phyloP scores from a whole-genome alignment of 257 asterid genomes.

The Phtheirospermum japonicum region DNA sequence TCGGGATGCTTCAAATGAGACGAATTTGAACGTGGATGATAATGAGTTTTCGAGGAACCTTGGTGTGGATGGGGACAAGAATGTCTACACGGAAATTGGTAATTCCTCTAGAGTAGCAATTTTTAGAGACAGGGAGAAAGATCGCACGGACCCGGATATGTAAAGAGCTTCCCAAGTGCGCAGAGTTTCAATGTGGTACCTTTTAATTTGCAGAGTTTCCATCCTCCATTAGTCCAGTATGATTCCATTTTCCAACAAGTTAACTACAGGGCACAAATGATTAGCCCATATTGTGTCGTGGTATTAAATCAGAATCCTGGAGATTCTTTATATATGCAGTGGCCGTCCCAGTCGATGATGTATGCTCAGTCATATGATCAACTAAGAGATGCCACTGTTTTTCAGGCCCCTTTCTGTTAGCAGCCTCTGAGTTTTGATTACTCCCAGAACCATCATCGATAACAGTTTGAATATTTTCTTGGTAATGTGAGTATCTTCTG shows the following conservation, averaged over 20 bases:
- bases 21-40: conserved; percentile 45
- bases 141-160: conserved; percentile 88
- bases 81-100: conserved; percentile 24
- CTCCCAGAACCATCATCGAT: no score
- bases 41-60: conserved; percentile 47
- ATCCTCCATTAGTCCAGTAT: conserved; percentile 60
- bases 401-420: no score
- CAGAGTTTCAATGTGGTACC: conserved; percentile 55
- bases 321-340: conserved; percentile 71
- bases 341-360: conserved; percentile 96
- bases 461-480: no score
- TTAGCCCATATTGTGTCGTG: no score
- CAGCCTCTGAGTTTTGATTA: no score
- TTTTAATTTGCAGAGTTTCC: conserved; percentile 55
- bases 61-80: conserved; percentile 37
- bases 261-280: no score
- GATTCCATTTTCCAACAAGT: no score
- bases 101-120: conserved; percentile 77
- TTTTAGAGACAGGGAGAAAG: conserved; percentile 94
- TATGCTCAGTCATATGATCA: no score
- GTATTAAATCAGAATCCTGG: conserved; percentile 56
- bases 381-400: no score
- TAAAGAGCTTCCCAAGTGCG: conserved; percentile 51
- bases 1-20: conserved; percentile 43
- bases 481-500: no score